Percentiles rank a stretch among this genome's conserved stretches.
Conservation (phyloP, 805 yeast genomes). For the Saccharomycopsis sp. region DNA sequence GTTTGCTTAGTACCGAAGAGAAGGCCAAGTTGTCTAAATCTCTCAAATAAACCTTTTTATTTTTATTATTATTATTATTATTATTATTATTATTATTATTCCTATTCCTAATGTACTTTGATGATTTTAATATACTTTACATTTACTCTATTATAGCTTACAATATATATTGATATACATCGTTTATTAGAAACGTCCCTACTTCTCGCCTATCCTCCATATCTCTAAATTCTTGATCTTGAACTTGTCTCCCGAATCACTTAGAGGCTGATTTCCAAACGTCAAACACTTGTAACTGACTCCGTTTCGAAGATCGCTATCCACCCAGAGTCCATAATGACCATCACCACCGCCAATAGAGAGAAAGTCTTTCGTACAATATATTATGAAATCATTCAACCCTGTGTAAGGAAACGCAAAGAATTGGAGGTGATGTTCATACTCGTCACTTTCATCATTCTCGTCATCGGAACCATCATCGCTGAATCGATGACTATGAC, state of each 20-base stretch:
- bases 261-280: slow-evolving; percentile 81
- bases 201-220: slow-evolving; percentile 16
- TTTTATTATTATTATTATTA: too few relatives aligned
- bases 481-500: background rate
- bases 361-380: slow-evolving; percentile 69
- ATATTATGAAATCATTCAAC: slow-evolving; percentile 74
- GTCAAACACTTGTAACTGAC: slow-evolving; percentile 75
- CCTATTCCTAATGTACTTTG: background rate
- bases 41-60: background rate
- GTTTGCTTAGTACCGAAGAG: slow-evolving; percentile 48
- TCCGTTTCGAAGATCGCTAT: slow-evolving; percentile 65
- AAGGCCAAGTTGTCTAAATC: slow-evolving; percentile 33
- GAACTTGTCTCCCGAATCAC: slow-evolving; percentile 57
- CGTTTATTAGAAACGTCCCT: background rate
- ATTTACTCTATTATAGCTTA: background rate
- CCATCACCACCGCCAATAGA: slow-evolving; percentile 93
- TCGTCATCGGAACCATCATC: background rate
- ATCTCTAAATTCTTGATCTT: slow-evolving; percentile 23
- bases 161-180: background rate
- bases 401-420: slow-evolving; percentile 87
- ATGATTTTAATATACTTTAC: background rate
- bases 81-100: too few relatives aligned
- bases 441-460: slow-evolving; percentile 15
- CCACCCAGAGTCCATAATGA: slow-evolving; percentile 86
- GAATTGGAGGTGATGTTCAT: slow-evolving; percentile 39